Percentiles rank a stretch among this genome's conserved stretches.
Conservation (phyloP, 2,329 filamentous ascomycete genomes). For the Ophiostoma triangulosporum region DNA sequence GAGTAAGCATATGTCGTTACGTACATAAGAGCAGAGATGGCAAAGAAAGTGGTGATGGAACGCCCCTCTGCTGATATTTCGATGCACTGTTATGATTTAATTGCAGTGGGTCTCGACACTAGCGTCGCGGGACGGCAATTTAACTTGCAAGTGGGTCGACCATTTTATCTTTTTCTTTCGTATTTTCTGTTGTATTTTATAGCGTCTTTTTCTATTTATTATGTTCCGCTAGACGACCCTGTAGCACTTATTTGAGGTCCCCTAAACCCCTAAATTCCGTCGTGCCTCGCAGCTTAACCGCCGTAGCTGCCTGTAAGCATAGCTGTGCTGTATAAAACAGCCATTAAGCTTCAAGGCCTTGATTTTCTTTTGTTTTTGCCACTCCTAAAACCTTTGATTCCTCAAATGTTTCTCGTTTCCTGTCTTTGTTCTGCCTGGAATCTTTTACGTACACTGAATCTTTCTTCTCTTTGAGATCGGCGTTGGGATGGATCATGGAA, state of each 20-base stretch:
- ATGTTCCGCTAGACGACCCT: background rate
- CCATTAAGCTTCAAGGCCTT: too few species aligned
- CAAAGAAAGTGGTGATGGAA: too few species aligned
- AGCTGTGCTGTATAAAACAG: background rate
- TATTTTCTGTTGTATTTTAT: background rate
- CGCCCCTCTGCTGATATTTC: background rate
- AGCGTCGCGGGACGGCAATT: constrained; percentile 14
- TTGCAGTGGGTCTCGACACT: constrained; percentile 15
- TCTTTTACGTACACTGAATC: too few species aligned
- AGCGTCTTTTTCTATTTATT: background rate
- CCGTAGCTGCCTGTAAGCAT: background rate
- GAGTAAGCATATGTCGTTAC: constrained; percentile 2
- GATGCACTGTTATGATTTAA: constrained; percentile 10
- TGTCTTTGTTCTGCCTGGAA: too few species aligned
- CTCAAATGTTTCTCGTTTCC: too few species aligned
- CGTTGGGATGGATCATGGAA: too few species aligned
- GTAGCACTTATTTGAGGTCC: background rate
- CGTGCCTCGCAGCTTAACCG: background rate
- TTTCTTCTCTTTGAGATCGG: too few species aligned
- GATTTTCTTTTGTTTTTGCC: too few species aligned
- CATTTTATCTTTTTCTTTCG: background rate
- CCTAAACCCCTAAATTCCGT: background rate
- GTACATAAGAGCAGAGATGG: too few species aligned
- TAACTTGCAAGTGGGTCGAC: constrained; percentile 11
- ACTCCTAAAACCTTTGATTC: too few species aligned